phyloP scores from a whole-genome alignment of 2,329 filamentous ascomycete genomes.

The Metarhizium brunneum region DNA sequence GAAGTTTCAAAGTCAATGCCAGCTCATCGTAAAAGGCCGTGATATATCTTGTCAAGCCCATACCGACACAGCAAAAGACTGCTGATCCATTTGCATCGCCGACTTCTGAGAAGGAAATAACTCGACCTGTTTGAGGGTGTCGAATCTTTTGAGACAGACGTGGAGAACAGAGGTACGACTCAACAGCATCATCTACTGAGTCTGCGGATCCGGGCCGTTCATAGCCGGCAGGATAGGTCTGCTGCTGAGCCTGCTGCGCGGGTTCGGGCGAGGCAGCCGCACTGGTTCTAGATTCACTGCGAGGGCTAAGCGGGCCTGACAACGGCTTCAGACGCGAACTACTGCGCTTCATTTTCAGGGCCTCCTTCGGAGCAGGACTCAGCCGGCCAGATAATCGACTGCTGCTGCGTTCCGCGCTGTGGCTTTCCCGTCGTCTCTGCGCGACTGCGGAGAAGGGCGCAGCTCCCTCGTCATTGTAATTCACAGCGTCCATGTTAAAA shows the following conservation, averaged over 20 bases:
- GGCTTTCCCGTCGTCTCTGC: slow-evolving; percentile 45
- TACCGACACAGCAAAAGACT: slow-evolving; percentile 93
- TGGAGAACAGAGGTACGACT: slow-evolving; percentile 73
- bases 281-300: slow-evolving; percentile 25
- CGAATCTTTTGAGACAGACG: slow-evolving; percentile 80
- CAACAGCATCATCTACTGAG: slow-evolving; percentile 81
- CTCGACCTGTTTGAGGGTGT: slow-evolving; percentile 75
- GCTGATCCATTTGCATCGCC: slow-evolving; percentile 86
- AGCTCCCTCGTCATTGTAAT: slow-evolving; percentile 51
- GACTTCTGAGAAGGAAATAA: slow-evolving; percentile 94
- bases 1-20: slow-evolving; percentile 75
- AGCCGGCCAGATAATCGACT: slow-evolving; percentile 38
- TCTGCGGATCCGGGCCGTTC: slow-evolving; percentile 72
- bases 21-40: slow-evolving; percentile 97
- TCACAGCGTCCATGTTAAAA: slow-evolving; percentile 19
- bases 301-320: slow-evolving; percentile 38
- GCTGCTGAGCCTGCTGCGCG: slow-evolving; percentile 15
- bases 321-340: slow-evolving; percentile 50
- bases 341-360: slow-evolving; percentile 40
- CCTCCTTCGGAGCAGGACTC: slow-evolving; percentile 38
- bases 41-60: slow-evolving; percentile 93
- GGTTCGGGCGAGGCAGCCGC: slow-evolving; percentile 16
- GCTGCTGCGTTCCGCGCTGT: slow-evolving; percentile 35
- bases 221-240: slow-evolving; percentile 39
- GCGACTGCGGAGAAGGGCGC: slow-evolving; percentile 62